Evolutionary conservation across 2,329 filamentous ascomycete genomes (phyloP).

Genomic region (Furcasterigmium furcatum): DNA sequence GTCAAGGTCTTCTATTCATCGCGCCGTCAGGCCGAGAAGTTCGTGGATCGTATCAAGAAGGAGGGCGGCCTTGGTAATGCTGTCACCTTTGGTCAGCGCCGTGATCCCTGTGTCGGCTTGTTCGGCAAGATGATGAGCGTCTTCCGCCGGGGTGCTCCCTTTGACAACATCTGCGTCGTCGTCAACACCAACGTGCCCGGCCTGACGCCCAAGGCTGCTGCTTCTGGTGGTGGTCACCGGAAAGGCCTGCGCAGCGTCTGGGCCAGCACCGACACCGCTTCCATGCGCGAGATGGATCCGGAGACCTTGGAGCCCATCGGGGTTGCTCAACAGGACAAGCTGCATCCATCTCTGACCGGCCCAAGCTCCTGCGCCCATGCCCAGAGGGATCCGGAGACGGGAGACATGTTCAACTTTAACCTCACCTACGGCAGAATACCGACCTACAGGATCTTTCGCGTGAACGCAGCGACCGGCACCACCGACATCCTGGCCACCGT

Average conservation of each 20-base stretch:
- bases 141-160: conserved; percentile 35
- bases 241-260: conserved; percentile 44
- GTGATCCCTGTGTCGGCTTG: conserved; percentile 70
- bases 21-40: conserved; percentile 61
- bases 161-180: conserved; percentile 63
- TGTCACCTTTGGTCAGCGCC: conserved; percentile 67
- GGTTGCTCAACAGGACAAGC: conserved; percentile 50
- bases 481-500: conserved; percentile 72
- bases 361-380: conserved; percentile 68
- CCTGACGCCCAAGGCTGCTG: conserved; percentile 13
- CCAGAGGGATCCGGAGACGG: conserved; percentile 66
- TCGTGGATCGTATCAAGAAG: conserved; percentile 42
- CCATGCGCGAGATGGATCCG: conserved; percentile 61
- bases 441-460: conserved; percentile 68
- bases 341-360: conserved; percentile 69
- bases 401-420: conserved; percentile 81
- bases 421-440: conserved; percentile 55
- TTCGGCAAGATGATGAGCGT: conserved; percentile 69
- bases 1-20: conserved; percentile 67
- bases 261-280: conserved; percentile 51
- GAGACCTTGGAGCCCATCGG: conserved; percentile 71
- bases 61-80: conserved; percentile 15
- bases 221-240: conserved; percentile 22
- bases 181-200: conserved; percentile 64
- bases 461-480: conserved; percentile 58